These are phyloP conservation scores for Neoascochyta sp. DNA, from an alignment of 2,329 filamentous ascomycete genomes.

Conservation along the genomic window DNA sequence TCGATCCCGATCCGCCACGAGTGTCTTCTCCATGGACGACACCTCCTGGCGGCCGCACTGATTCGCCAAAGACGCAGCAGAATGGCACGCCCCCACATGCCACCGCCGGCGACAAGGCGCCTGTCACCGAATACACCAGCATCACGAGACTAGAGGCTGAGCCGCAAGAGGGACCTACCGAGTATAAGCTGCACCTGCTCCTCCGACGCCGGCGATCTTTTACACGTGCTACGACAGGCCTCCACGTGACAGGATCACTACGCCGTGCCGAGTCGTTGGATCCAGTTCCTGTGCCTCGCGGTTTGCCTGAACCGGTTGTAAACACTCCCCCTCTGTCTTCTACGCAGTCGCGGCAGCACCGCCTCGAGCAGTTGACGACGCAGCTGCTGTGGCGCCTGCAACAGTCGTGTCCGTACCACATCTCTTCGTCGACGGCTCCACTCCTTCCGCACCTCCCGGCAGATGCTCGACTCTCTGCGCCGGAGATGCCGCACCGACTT, in stretches of 20 bases:
- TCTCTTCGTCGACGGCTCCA: conserved; percentile 70
- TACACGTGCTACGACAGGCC: conserved; percentile 64
- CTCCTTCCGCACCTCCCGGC: conserved; percentile 74
- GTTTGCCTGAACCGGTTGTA: conserved; percentile 29
- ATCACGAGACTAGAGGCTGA: conserved; percentile 81
- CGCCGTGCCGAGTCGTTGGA: conserved; percentile 41
- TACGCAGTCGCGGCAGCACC: conserved; percentile 71
- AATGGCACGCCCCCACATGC: conserved; percentile 12
- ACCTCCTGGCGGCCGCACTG: conserved; percentile 39
- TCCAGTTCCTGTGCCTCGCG: conserved; percentile 19
- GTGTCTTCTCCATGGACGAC: conserved; percentile 91
- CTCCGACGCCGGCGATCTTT: conserved; percentile 74
- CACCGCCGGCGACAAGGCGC: conserved; percentile 2
- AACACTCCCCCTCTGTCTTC: conserved; percentile 46
- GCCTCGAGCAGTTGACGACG: conserved; percentile 87
- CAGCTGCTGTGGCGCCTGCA: conserved; percentile 93
- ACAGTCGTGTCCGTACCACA: conserved; percentile 89
- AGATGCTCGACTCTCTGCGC: conserved; percentile 57
- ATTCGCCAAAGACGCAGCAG: conserved; percentile 13
- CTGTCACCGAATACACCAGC: conserved; percentile 24
- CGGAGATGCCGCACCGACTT: conserved; percentile 52
- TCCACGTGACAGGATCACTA: conserved; percentile 51
- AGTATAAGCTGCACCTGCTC: conserved; percentile 93
- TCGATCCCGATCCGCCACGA: conserved; percentile 79
- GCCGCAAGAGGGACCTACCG: conserved; percentile 88